These are phyloP conservation scores for Solanum rostratum DNA, from an alignment of 257 asterid genomes.

Conservation along the genomic window DNA sequence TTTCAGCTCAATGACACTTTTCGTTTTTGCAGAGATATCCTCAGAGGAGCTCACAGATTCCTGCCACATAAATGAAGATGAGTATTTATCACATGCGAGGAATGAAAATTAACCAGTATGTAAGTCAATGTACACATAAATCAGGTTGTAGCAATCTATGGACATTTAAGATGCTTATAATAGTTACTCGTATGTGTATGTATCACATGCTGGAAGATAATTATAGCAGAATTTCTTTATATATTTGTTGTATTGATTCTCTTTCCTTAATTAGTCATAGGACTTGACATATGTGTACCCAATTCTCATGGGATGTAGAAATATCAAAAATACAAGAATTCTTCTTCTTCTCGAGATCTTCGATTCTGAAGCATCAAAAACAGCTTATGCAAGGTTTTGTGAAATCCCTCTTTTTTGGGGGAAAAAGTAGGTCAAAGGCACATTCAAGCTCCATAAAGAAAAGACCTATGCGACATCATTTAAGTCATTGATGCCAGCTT, in stretches of 20 bases:
- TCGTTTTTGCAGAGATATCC: constrained; percentile 86
- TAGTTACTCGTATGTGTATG: background rate
- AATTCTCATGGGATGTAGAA: background rate
- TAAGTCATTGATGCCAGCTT: background rate
- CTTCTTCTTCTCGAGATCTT: background rate
- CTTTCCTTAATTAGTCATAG: background rate
- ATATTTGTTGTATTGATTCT: background rate
- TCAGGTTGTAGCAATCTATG: background rate
- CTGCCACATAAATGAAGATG: constrained; percentile 24
- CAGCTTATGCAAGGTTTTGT: background rate
- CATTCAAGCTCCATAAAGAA: background rate
- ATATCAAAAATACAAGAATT: background rate
- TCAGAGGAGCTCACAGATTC: constrained; percentile 86
- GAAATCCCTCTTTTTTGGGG: background rate
- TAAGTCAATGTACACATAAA: background rate
- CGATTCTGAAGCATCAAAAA: background rate
- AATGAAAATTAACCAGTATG: background rate
- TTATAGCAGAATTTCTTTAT: background rate
- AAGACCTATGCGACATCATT: background rate
- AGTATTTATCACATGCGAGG: background rate
- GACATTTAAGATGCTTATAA: background rate
- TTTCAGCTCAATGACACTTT: constrained; percentile 92
- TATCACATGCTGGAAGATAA: background rate
- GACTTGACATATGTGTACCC: background rate
- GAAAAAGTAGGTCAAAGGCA: background rate